Evolutionary conservation across 1,139 yeast species (phyloP).

Genomic region (Geotrichum reessii): DNA sequence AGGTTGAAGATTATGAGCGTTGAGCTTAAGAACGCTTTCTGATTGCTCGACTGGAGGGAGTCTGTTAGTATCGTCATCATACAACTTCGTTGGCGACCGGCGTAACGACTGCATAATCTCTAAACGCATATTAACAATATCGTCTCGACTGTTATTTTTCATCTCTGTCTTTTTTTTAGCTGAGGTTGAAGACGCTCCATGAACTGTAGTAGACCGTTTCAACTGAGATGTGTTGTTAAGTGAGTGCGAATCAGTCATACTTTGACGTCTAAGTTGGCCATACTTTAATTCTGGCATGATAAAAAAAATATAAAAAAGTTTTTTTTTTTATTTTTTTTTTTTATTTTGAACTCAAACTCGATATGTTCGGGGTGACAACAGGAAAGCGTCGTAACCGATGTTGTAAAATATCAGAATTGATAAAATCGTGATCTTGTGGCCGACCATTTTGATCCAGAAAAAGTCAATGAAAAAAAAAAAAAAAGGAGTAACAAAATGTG

Average conservation of each 20-base stretch:
- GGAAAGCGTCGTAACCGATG: not conserved
- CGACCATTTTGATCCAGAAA: not conserved
- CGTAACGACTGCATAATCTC: conserved; percentile 15
- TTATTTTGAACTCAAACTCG: too few species aligned
- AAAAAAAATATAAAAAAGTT: not conserved
- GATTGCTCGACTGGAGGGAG: not conserved
- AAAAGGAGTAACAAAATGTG: not conserved
- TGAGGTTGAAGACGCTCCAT: conserved; percentile 4
- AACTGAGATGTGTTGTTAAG: not conserved
- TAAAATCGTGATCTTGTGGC: not conserved
- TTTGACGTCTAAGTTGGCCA: not conserved
- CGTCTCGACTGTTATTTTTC: conserved; percentile 1
- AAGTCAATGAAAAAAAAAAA: not conserved
- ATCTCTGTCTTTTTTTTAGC: not conserved
- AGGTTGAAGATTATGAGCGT: not conserved
- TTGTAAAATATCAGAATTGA: not conserved
- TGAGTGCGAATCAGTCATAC: not conserved
- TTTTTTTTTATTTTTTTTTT: too few species aligned
- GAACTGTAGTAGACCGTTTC: conserved; percentile 3
- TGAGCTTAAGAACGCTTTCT: not conserved
- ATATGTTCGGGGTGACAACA: too few species aligned
- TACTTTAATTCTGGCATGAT: not conserved
- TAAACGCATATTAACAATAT: conserved; percentile 12
- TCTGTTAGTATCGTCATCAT: not conserved
- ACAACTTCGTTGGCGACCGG: conserved; percentile 16